These are phyloP conservation scores for Lactarius trivialis DNA, from an alignment of 768 basidiomycete genomes.

Conservation along the genomic window DNA sequence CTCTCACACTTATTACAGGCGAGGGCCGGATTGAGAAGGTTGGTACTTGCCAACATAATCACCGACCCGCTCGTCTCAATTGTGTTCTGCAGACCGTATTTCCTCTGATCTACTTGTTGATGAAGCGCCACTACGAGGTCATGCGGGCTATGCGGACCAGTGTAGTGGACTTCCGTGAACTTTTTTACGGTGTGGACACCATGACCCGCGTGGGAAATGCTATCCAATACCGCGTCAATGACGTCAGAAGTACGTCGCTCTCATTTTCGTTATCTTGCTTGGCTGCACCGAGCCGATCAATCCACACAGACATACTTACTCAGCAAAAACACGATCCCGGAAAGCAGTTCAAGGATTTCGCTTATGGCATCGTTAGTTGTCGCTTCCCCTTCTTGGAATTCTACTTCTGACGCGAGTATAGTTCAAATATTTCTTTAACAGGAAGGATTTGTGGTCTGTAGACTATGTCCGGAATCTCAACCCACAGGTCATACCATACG, in stretches of 20 bases:
- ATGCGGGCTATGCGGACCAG: constrained; percentile 12
- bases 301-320: constrained; percentile 19
- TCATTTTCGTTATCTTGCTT: no score
- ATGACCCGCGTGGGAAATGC: background rate
- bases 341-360: constrained; percentile 25
- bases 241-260: constrained; percentile 2
- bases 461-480: background rate
- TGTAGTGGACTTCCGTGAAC: constrained; percentile 7
- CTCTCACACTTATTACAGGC: constrained; percentile 27
- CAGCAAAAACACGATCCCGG: constrained; percentile 22
- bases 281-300: background rate
- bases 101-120: constrained; percentile 17
- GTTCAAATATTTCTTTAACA: constrained; percentile 5
- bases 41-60: background rate
- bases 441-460: background rate
- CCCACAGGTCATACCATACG: background rate
- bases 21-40: constrained; percentile 29
- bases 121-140: constrained; percentile 24
- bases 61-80: background rate
- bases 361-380: constrained; percentile 22
- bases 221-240: constrained; percentile 2
- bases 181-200: background rate
- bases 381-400: background rate
- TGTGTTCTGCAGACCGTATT: constrained; percentile 10
- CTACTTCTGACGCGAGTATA: background rate